Evolutionary conservation across 345 rosid species (phyloP), one percentile per base, ranked within the genome.

Genomic region (Melastoma malabathricum): DNA sequence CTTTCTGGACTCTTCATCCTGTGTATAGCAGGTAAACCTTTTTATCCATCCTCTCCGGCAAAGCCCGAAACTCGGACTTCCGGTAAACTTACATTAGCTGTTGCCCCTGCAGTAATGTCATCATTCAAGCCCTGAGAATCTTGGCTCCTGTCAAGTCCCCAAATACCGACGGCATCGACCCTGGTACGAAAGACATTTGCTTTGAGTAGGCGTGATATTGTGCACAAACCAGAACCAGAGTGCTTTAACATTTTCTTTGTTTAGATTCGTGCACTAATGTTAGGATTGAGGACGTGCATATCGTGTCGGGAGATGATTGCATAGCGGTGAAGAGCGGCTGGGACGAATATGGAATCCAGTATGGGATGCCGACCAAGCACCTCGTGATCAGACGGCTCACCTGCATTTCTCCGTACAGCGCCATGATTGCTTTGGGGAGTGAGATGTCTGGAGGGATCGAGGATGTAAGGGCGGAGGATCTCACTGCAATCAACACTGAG

Each of bases 271-370:
- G 97, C 70, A 86, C 94, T 3, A 89, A 89, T 70, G 69, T 73
- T 3, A 79, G 72, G 41, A 89, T 89, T 48, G 94, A 89, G 60
- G 97, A 89, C 71, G 83, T 82, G 56, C 80, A 83, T 75, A 79
- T 86, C 51, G 77, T 86, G 38, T 89, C 95, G 1, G 97, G 97
- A 19, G 97, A 89, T 48, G 97, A 89, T 20, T 89, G 97, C 61
- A 69, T 89, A 64, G 97, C 97, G 6, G 86, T 89, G 3, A 84
- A 84, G 63, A 84, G 94, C 10, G 94, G 94, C 0, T 85, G 94
- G 94, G 94, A 82, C 43, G 87, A 85, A 59, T 85, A 85, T 23
- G 89, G 84, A 0, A 82, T 85, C 54, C 67, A 77, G 39, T 71
- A 66, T 17, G 87, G 80, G 4, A 79, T 77, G 86, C 87, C 95